Percentiles rank a stretch among this genome's conserved stretches.
Conservation (phyloP, 2,329 filamentous ascomycete genomes). For the Aspergillus terreus region DNA sequence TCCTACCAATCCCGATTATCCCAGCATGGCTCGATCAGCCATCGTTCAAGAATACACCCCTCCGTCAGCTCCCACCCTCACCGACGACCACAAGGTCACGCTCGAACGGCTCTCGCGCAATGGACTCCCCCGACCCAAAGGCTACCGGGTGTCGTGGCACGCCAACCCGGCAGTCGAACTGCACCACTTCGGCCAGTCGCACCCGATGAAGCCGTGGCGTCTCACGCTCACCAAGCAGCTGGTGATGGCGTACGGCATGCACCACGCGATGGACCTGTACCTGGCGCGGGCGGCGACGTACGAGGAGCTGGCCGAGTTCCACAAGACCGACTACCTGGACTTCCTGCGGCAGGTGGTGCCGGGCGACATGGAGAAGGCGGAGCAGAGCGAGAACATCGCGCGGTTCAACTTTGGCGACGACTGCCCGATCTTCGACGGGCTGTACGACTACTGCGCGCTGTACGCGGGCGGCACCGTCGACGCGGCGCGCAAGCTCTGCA, state of each 20-base stretch:
- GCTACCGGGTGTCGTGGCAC: conserved; percentile 91
- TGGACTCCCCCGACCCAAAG: conserved; percentile 74
- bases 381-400: conserved; percentile 53
- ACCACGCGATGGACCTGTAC: conserved; percentile 95
- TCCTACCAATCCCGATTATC: not conserved
- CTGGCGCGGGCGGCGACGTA: conserved; percentile 77
- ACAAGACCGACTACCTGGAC: conserved; percentile 84
- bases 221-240: conserved; percentile 92
- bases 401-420: conserved; percentile 90
- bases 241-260: conserved; percentile 91
- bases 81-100: conserved; percentile 49
- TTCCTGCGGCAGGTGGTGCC: conserved; percentile 74
- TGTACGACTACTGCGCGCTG: conserved; percentile 92
- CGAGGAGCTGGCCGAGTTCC: conserved; percentile 83
- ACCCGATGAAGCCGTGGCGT: conserved; percentile 99
- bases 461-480: conserved; percentile 89
- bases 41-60: conserved; percentile 50
- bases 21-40: conserved; percentile 39
- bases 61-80: conserved; percentile 44
- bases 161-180: conserved; percentile 92
- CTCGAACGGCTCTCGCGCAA: conserved; percentile 52
- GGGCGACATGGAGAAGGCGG: conserved; percentile 63
- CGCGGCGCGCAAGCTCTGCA: conserved; percentile 82
- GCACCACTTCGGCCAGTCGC: conserved; percentile 93
- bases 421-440: conserved; percentile 92